Conservation (phyloP, 805 yeast species). For the Kluyveromyces aestuarii region DNA sequence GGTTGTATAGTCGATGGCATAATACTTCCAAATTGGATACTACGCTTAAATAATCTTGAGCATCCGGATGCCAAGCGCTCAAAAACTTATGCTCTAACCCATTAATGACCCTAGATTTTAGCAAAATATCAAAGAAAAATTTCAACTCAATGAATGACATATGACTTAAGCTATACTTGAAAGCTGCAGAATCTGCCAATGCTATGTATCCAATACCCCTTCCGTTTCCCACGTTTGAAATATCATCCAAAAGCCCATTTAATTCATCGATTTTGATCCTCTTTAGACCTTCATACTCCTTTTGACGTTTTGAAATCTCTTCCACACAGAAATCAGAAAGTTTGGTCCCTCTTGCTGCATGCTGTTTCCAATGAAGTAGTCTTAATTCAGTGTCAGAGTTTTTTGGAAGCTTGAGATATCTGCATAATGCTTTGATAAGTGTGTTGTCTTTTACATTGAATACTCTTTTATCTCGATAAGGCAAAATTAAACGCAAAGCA, state of each 20-base stretch:
- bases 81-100: conserved; percentile 53
- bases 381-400: conserved; percentile 51
- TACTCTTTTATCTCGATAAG: conserved; percentile 52
- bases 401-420: conserved; percentile 49
- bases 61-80: conserved; percentile 70
- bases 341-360: conserved; percentile 35
- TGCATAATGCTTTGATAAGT: conserved; percentile 41
- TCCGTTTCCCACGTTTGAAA: conserved; percentile 26
- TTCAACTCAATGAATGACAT: conserved; percentile 56
- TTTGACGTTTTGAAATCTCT: conserved; percentile 34
- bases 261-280: conserved; percentile 39
- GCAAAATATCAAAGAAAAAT: conserved; percentile 53
- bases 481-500: conserved; percentile 50
- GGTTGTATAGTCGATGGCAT: conserved; percentile 49
- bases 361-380: conserved; percentile 39
- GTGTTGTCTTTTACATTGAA: conserved; percentile 58
- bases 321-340: conserved; percentile 43
- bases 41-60: conserved; percentile 51
- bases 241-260: conserved; percentile 36
- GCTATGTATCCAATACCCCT: conserved; percentile 14
- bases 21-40: conserved; percentile 56
- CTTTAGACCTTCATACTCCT: conserved; percentile 35
- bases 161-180: conserved; percentile 41
- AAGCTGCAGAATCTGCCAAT: conserved; percentile 24
- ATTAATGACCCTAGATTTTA: conserved; percentile 52